Evolutionary conservation across 768 basidiomycete species (phyloP).

Genomic region (Phylloporus scabripes): DNA sequence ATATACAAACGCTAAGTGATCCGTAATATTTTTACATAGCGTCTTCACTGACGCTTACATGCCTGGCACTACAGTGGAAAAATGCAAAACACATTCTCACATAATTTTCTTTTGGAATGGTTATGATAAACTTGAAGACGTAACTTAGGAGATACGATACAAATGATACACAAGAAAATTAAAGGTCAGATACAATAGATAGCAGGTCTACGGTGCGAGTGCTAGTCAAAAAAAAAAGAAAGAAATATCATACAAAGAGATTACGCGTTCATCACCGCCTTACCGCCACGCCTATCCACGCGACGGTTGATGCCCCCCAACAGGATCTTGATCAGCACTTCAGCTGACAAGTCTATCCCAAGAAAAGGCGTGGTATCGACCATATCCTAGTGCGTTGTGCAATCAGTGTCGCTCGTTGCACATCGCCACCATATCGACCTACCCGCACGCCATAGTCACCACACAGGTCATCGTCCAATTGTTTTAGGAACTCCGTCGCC

Average conservation of each 20-base stretch:
- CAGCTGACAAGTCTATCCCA: slow-evolving; percentile 38
- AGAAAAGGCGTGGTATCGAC: slow-evolving; percentile 62
- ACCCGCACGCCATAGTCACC: slow-evolving; percentile 41
- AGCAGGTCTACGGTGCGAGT: too few species aligned
- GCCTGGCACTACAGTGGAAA: too few species aligned
- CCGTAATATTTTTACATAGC: too few species aligned
- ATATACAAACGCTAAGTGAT: neutral
- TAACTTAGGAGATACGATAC: too few species aligned
- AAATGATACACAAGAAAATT: neutral
- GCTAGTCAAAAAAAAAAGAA: neutral
- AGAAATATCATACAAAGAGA: too few species aligned
- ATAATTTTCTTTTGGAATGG: neutral
- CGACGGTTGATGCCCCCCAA: slow-evolving; percentile 62
- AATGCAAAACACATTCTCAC: too few species aligned
- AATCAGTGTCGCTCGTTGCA: neutral
- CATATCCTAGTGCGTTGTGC: slow-evolving; percentile 45
- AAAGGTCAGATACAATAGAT: neutral
- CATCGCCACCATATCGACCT: slow-evolving; percentile 4
- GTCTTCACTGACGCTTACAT: too few species aligned
- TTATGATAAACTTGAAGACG: neutral
- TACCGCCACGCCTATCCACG: slow-evolving; percentile 34
- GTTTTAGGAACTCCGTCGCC: slow-evolving; percentile 41
- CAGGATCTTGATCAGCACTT: slow-evolving; percentile 54
- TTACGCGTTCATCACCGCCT: slow-evolving; percentile 20
- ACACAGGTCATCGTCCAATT: slow-evolving; percentile 55